Conservation (phyloP, 2,329 filamentous ascomycete species). For the Fusarium sp. region DNA sequence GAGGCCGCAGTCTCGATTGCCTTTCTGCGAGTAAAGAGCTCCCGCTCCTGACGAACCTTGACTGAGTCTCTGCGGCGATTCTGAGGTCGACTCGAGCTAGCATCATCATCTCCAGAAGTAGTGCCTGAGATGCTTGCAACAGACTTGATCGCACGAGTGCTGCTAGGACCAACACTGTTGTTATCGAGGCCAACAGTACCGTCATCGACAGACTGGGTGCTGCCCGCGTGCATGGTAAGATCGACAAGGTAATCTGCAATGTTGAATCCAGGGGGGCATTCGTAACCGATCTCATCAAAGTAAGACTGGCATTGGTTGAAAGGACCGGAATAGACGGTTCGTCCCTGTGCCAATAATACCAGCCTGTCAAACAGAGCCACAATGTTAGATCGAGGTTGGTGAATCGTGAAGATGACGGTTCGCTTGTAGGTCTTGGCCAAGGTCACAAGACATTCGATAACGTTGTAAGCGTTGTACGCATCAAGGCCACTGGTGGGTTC, state of each 20-base stretch:
- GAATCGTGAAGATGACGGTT: conserved; percentile 97
- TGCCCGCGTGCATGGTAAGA: conserved; percentile 93
- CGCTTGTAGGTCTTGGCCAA: conserved; percentile 96
- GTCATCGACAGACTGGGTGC: conserved; percentile 66
- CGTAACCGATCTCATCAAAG: conserved; percentile 91
- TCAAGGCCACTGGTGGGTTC: conserved; percentile 97
- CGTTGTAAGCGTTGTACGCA: conserved; percentile 97
- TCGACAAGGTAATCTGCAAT: conserved; percentile 98
- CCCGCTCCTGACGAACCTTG: conserved; percentile 85
- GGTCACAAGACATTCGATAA: conserved; percentile 94
- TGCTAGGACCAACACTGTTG: conserved; percentile 81
- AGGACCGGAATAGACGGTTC: conserved; percentile 91
- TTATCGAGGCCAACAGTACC: conserved; percentile 65
- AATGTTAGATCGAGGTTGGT: conserved; percentile 97
- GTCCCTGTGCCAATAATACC: conserved; percentile 88
- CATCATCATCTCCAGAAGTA: conserved; percentile 76
- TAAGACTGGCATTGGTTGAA: conserved; percentile 90
- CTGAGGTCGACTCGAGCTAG: conserved; percentile 70
- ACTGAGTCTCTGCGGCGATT: conserved; percentile 82
- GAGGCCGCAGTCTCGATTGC: conserved; percentile 71
- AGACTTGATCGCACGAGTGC: conserved; percentile 88
- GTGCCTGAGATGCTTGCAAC: conserved; percentile 84
- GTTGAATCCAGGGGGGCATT: conserved; percentile 96
- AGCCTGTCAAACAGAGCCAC: conserved; percentile 95
- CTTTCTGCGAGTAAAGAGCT: conserved; percentile 86